Evolutionary conservation across 2,329 filamentous ascomycete genomes (phyloP), one percentile per base, ranked within the genome.

Genomic region (Alternaria sp.): DNA sequence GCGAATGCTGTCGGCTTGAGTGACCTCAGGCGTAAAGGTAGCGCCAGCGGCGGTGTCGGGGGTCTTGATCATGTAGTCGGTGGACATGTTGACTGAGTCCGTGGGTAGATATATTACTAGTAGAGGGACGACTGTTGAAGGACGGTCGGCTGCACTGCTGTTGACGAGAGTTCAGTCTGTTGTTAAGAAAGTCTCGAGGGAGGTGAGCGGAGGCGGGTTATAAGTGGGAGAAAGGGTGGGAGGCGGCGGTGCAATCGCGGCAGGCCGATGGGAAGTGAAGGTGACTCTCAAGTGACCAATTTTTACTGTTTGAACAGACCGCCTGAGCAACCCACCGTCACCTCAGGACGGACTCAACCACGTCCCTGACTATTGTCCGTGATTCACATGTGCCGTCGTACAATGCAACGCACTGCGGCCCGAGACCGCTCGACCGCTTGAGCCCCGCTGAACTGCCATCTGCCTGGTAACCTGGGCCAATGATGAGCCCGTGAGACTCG

Each of bases 121-220:
- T 28, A 43, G 21, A 50, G 28, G 21, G 23, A 40, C 15, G 6
- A 40, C 11, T 25, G 28, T 56, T 30, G 45, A 25, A n/a, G 32
- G 43, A 30, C 9, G n/a, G 10, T 56, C 9, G 40, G n/a, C 12
- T 44, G 44, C 15, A 30, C 23, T 45, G 32, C 13, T 17, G 36
- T 52, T 53, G 46, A 51, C 7, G 55, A 28, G 28, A 45, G 57
- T 46, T 28, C 23, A 19, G 56, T 57, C 9, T 61, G 56, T 30
- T 54, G 56, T 59, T 26, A 49, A 63, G 63, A 23, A 66, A 53
- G 64, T 77, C 72, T 75, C 52, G 72, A 74, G 63, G 64, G 52
- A 71, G 70, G 69, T 73, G 67, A 61, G 75, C 68, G 63, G 61
- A 65, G 50, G 69, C 17, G 19, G 15, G 49, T 52, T 67, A 67